Evolutionary conservation across 768 basidiomycete species (phyloP).

Genomic region (Russula ochroleuca): DNA sequence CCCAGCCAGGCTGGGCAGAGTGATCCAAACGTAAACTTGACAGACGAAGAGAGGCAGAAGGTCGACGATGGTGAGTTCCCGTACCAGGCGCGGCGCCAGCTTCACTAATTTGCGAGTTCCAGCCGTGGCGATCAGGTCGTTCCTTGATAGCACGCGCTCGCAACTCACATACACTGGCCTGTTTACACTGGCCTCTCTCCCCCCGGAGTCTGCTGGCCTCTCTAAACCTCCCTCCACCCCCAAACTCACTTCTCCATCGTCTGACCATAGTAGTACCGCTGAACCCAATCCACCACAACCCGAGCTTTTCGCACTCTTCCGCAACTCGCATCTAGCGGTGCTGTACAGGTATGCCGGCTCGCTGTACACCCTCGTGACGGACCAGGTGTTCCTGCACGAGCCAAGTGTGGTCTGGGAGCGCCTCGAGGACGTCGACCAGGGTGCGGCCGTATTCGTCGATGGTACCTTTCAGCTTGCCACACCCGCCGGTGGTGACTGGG

Average conservation of each 20-base stretch:
- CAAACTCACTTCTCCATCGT: constrained; percentile 25
- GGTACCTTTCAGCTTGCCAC: constrained; percentile 56
- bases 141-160: constrained; percentile 66
- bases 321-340: constrained; percentile 86
- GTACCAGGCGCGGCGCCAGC: too few species aligned
- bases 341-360: constrained; percentile 59
- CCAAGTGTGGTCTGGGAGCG: constrained; percentile 86
- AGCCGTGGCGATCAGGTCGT: constrained; percentile 67
- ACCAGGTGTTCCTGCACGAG: constrained; percentile 75
- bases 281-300: constrained; percentile 37
- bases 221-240: neutral
- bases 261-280: neutral
- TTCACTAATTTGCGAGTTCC: neutral
- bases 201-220: neutral
- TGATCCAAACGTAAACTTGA: constrained; percentile 30
- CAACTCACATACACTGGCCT: constrained; percentile 88
- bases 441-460: constrained; percentile 74
- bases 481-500: constrained; percentile 78
- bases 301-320: constrained; percentile 77
- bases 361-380: constrained; percentile 82
- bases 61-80: constrained; percentile 60
- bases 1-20: constrained; percentile 16
- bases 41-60: constrained; percentile 54
- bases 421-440: constrained; percentile 82
- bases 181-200: constrained; percentile 57